phyloP scores from a whole-genome alignment of 768 basidiomycete genomes.

The Tricholoma bakamatsutake region DNA sequence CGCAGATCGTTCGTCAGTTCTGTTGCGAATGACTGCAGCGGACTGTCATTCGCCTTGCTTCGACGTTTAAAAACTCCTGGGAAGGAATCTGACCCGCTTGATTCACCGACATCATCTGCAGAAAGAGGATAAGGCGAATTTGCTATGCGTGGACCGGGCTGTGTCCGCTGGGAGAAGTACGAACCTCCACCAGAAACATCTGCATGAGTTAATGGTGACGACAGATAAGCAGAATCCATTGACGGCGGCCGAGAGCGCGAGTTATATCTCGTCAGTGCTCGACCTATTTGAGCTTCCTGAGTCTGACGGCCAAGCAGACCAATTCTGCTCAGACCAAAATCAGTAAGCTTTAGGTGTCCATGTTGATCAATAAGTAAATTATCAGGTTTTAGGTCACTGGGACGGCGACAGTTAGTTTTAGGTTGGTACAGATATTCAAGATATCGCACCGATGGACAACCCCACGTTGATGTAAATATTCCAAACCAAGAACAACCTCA shows the following conservation, averaged over 20 bases:
- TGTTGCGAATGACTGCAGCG: slow-evolving; percentile 80
- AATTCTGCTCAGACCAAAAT: slow-evolving; percentile 95
- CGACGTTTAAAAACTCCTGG: slow-evolving; percentile 49
- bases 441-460: slow-evolving; percentile 88
- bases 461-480: slow-evolving; percentile 93
- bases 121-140: slow-evolving; percentile 62
- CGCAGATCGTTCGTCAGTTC: slow-evolving; percentile 80
- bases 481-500: slow-evolving; percentile 90
- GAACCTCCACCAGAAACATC: slow-evolving; percentile 60
- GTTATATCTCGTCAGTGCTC: slow-evolving; percentile 46
- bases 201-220: slow-evolving; percentile 64
- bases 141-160: slow-evolving; percentile 51
- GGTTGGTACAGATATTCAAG: not conserved
- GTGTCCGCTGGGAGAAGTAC: slow-evolving; percentile 72
- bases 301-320: slow-evolving; percentile 98
- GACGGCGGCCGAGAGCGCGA: slow-evolving; percentile 80
- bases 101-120: slow-evolving; percentile 82
- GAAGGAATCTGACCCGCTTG: slow-evolving; percentile 76
- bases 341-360: slow-evolving; percentile 96
- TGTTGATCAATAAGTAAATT: slow-evolving; percentile 95
- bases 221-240: slow-evolving; percentile 72
- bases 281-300: slow-evolving; percentile 53
- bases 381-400: slow-evolving; percentile 94
- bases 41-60: slow-evolving; percentile 60
- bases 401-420: slow-evolving; percentile 7